These are phyloP conservation scores for Solanum bulbocastanum DNA, from an alignment of 257 asterid species.

Conservation along the genomic window DNA sequence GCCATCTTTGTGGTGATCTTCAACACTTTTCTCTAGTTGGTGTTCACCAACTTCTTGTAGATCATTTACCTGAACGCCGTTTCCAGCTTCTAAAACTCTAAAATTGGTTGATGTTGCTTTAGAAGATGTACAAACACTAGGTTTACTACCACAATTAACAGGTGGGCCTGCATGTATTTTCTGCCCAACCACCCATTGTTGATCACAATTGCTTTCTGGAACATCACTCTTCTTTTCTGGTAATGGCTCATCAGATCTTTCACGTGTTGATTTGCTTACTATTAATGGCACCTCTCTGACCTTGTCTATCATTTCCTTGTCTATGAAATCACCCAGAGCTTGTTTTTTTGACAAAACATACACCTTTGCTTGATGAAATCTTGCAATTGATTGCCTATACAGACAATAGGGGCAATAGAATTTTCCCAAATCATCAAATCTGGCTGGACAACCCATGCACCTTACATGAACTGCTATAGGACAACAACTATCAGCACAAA, in stretches of 20 bases:
- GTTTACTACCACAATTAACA: slow-evolving; percentile 8
- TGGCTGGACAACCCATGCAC: slow-evolving; percentile 52
- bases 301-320: slow-evolving; percentile 10
- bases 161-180: background rate
- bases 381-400: slow-evolving; percentile 39
- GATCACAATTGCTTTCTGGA: background rate
- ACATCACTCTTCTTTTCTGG: background rate
- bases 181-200: slow-evolving; percentile 3
- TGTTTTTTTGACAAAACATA: slow-evolving; percentile 42
- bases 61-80: background rate
- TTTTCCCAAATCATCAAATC: slow-evolving; percentile 35
- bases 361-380: slow-evolving; percentile 37
- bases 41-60: background rate
- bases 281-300: slow-evolving; percentile 12
- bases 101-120: slow-evolving; percentile 1
- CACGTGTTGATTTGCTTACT: slow-evolving; percentile 5
- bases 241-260: background rate
- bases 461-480: slow-evolving; percentile 54
- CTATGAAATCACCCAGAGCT: slow-evolving; percentile 46
- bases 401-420: slow-evolving; percentile 80
- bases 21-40: background rate
- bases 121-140: slow-evolving; percentile 1
- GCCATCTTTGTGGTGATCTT: background rate
- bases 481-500: slow-evolving; percentile 54
- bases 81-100: slow-evolving; percentile 5